Percentiles rank a stretch among this genome's conserved stretches.
phyloP scores from a whole-genome alignment of 768 basidiomycete species.

The Termitomyces sp. region DNA sequence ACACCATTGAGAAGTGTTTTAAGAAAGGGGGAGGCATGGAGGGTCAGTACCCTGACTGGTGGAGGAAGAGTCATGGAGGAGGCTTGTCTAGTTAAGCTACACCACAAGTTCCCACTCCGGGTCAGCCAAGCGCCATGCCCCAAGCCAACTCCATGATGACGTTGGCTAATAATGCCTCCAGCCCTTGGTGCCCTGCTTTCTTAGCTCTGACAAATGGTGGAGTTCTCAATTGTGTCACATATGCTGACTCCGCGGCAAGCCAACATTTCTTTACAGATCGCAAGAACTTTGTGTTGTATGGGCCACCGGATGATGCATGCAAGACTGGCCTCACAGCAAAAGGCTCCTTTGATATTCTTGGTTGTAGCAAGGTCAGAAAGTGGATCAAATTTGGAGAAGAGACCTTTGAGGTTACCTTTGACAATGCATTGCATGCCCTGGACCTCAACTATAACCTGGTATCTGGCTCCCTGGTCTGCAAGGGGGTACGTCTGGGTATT shows the following conservation, averaged over 20 bases:
- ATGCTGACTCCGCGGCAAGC: not conserved
- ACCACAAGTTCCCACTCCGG: no score
- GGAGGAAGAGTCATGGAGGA: no score
- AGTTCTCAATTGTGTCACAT: not conserved
- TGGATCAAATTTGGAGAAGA: not conserved
- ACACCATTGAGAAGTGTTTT: no score
- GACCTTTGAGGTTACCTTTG: not conserved
- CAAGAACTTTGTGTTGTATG: not conserved
- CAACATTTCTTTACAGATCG: not conserved
- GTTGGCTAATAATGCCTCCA: no score
- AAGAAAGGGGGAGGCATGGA: no score
- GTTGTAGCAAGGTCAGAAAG: not conserved
- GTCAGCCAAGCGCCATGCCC: no score
- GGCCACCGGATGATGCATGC: not conserved
- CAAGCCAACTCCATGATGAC: no score
- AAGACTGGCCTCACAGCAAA: not conserved
- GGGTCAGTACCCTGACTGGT: no score
- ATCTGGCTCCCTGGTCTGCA: not conserved
- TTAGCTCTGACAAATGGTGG: not conserved
- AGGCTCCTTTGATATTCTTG: not conserved
- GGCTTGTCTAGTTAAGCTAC: no score
- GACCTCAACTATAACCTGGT: not conserved
- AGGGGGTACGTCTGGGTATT: no score
- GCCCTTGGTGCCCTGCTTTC: no score
- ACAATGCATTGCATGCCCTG: no score